Conservation (phyloP, 192 early-diverging fungal genomes). For the Glomus cerebriforme region DNA sequence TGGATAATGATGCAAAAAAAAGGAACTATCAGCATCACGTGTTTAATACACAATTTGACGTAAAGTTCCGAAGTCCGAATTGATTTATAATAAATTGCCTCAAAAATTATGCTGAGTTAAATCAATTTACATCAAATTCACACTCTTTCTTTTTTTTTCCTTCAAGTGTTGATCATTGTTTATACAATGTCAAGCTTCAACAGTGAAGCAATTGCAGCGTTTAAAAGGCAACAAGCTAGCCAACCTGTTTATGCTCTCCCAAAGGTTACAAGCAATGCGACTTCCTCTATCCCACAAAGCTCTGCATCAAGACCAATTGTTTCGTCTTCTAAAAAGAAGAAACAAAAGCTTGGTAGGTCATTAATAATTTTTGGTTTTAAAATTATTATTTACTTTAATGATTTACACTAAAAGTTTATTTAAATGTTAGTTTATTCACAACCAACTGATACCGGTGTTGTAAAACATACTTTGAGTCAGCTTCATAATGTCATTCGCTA, state of each 20-base stretch:
- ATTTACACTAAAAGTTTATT: background rate
- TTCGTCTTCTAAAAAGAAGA: background rate
- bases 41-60: too few species aligned
- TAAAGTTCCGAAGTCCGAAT: too few species aligned
- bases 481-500: conserved; percentile 59
- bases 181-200: background rate
- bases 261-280: background rate
- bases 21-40: too few species aligned
- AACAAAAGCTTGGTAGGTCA: background rate
- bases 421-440: conserved; percentile 50
- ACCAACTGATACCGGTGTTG: conserved; percentile 55
- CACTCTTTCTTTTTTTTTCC: background rate
- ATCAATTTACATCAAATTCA: too few species aligned
- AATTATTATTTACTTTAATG: background rate
- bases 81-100: too few species aligned
- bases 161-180: background rate
- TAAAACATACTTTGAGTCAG: conserved; percentile 55
- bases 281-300: background rate
- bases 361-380: background rate
- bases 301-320: background rate
- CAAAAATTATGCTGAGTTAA: too few species aligned
- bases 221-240: background rate
- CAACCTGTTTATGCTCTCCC: background rate
- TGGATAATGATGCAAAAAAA: too few species aligned
- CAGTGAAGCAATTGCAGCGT: background rate